Evolutionary conservation across 495 filamentous ascomycete genomes (phyloP).

Genomic region (Talaromyces thailandensis): DNA sequence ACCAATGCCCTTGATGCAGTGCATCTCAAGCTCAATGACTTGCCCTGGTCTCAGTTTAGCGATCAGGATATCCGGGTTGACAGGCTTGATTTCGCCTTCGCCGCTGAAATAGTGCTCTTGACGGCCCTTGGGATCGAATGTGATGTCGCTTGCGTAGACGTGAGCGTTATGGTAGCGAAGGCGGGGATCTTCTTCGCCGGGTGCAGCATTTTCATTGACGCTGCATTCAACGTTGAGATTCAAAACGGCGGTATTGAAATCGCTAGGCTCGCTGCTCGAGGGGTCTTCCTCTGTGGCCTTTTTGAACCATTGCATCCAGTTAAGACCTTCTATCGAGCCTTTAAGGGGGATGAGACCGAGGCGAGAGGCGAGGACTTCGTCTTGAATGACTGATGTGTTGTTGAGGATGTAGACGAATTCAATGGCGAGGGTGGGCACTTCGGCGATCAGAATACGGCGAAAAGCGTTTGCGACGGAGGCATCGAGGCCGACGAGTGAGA

Average conservation of each 20-base stretch:
- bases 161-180: slow-evolving; percentile 77
- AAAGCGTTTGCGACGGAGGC: slow-evolving; percentile 95
- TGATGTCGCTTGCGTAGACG: slow-evolving; percentile 78
- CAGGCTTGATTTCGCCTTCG: slow-evolving; percentile 56
- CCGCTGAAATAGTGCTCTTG: slow-evolving; percentile 61
- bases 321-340: slow-evolving; percentile 63
- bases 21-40: slow-evolving; percentile 70
- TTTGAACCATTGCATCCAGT: slow-evolving; percentile 69
- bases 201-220: slow-evolving; percentile 58
- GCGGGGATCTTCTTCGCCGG: slow-evolving; percentile 65
- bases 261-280: slow-evolving; percentile 42
- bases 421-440: slow-evolving; percentile 89
- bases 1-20: slow-evolving; percentile 88
- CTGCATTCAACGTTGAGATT: slow-evolving; percentile 67
- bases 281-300: slow-evolving; percentile 47
- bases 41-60: slow-evolving; percentile 93
- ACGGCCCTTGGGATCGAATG: slow-evolving; percentile 62
- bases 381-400: slow-evolving; percentile 95
- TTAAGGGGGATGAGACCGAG: slow-evolving; percentile 86
- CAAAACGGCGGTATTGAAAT: slow-evolving; percentile 74
- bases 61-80: slow-evolving; percentile 88
- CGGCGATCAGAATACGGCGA: slow-evolving; percentile 91
- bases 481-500: slow-evolving; percentile 87
- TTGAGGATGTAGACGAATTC: slow-evolving; percentile 84
- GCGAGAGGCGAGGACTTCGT: slow-evolving; percentile 86